phyloP scores from a whole-genome alignment of 257 asterid genomes.

The Rubia yunnanensis region DNA sequence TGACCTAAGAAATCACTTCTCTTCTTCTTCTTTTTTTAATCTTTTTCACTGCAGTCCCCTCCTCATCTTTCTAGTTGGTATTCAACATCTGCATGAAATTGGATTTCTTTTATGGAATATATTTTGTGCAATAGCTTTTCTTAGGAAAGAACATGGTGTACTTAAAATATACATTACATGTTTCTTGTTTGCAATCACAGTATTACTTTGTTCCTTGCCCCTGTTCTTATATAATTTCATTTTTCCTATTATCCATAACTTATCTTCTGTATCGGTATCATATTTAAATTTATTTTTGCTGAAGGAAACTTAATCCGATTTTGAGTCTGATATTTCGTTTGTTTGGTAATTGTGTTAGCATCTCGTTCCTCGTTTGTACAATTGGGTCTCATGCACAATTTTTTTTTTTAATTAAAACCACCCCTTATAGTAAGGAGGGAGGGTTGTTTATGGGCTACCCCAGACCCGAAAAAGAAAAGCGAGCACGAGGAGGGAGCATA shows the following conservation, averaged over 20 bases:
- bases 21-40: no score
- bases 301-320: neutral
- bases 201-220: neutral
- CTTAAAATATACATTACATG: no score
- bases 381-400: conserved; percentile 57
- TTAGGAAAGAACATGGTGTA: neutral
- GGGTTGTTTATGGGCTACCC: no score
- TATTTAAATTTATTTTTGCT: neutral
- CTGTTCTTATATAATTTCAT: neutral
- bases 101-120: neutral
- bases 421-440: no score
- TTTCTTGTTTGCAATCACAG: neutral
- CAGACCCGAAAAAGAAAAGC: no score
- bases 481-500: no score
- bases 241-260: neutral
- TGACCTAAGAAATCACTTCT: no score
- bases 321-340: neutral
- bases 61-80: no score
- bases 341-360: conserved; percentile 31
- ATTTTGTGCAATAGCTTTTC: neutral
- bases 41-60: no score
- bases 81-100: neutral
- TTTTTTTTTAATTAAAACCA: no score
- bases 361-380: conserved; percentile 49
- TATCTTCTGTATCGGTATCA: neutral